A percentile compares a stretch with the other conserved stretches of the same genome.
Conservation (phyloP, 2,329 filamentous ascomycete species). For the Diaporthe destruens region DNA sequence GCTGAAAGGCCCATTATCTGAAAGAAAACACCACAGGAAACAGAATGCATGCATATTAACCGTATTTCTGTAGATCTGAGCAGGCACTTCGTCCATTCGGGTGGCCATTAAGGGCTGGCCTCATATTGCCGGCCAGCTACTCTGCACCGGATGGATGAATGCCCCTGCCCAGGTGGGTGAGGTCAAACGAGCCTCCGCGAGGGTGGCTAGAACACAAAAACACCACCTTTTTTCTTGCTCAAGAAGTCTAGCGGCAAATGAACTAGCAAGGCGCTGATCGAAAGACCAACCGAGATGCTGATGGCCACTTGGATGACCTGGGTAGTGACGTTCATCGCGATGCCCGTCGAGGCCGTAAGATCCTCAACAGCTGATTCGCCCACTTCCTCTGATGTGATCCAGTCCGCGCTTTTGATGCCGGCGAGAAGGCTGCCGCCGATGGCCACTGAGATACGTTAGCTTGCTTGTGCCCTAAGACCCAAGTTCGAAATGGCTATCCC, state of each 20-base stretch:
- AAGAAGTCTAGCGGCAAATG: neutral
- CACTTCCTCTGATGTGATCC: slow-evolving; percentile 9
- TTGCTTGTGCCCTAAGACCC: neutral
- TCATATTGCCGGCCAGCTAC: neutral
- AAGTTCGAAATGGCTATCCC: too few relatives aligned
- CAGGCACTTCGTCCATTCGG: too few relatives aligned
- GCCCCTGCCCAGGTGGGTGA: too few relatives aligned
- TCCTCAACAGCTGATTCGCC: slow-evolving; percentile 13
- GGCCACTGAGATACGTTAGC: neutral
- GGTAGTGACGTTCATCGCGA: slow-evolving; percentile 4
- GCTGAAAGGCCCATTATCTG: too few relatives aligned
- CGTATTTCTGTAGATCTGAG: too few relatives aligned
- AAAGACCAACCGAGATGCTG: slow-evolving; percentile 19
- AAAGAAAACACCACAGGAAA: too few relatives aligned
- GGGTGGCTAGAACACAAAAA: neutral
- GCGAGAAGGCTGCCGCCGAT: slow-evolving; percentile 10
- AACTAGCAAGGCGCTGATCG: neutral
- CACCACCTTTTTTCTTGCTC: slow-evolving; percentile 1
- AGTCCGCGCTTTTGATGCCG: slow-evolving; percentile 12
- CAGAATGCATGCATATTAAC: too few relatives aligned
- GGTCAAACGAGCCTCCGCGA: too few relatives aligned
- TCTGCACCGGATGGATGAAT: neutral
- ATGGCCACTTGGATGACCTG: slow-evolving; percentile 17
- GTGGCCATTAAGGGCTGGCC: too few relatives aligned
- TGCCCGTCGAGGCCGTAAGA: neutral